Evolutionary conservation across 306 rosid species (phyloP).

Genomic region (Castanea sativa): DNA sequence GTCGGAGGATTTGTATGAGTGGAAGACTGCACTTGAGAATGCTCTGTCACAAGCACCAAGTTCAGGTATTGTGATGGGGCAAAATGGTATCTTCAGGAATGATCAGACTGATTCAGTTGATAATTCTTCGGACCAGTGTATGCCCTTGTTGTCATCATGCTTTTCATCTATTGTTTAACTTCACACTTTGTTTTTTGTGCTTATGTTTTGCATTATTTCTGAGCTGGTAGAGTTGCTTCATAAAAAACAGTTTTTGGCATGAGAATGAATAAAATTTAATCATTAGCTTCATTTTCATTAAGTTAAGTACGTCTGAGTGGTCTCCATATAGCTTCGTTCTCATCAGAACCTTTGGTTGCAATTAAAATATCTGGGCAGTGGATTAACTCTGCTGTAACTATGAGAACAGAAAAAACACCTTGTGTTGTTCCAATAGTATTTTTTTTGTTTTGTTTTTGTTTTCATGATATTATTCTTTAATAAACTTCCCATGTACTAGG

Average conservation of each 20-base stretch:
- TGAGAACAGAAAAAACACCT: background rate
- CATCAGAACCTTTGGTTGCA: conserved; percentile 5
- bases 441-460: background rate
- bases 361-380: conserved; percentile 1
- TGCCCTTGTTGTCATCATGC: conserved; percentile 46
- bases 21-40: conserved; percentile 92
- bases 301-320: background rate
- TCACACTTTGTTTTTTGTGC: conserved; percentile 26
- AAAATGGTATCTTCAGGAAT: conserved; percentile 75
- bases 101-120: conserved; percentile 62
- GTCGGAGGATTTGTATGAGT: conserved; percentile 77
- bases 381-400: conserved; percentile 15
- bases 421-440: conserved; percentile 9
- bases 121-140: conserved; percentile 65
- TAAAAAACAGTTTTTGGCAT: conserved; percentile 7
- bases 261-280: background rate
- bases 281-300: background rate
- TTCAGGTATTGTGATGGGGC: conserved; percentile 46
- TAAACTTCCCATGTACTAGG: conserved; percentile 6
- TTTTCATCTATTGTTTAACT: conserved; percentile 32
- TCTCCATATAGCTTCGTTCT: background rate
- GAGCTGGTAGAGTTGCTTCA: conserved; percentile 6
- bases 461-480: background rate
- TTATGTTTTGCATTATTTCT: conserved; percentile 1
- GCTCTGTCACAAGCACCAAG: conserved; percentile 85